Evolutionary conservation across 768 basidiomycete genomes (phyloP), one percentile per base, ranked within the genome.

Genomic region (Mycena belliarum): DNA sequence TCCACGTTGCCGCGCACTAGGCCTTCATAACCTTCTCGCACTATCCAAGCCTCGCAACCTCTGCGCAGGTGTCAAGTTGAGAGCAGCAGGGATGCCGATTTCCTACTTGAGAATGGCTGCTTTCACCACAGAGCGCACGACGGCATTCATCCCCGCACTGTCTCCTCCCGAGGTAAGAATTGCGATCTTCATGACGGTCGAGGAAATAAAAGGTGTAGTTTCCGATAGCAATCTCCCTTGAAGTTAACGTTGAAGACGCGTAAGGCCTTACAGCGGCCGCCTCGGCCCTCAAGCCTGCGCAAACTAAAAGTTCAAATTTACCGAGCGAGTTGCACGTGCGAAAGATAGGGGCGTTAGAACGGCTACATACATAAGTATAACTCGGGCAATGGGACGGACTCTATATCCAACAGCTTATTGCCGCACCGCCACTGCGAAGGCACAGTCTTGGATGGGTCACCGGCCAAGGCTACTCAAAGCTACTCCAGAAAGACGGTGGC

Each of bases 1-100:
- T 80, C 77, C 3, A 76, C 69, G 72, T 95, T 98, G n/a, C 97
- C 97, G 55, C 89, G 84, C 12, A 99, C 95, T 58, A 98, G 87
- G 23, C 97, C 97, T 70, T 98, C 95, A 77, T 98, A 99, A 37
- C 97, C 97, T 75, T 99, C 97, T 35, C 97, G 91, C 57, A 99
- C 92, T 61, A 98, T 87, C 81, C 87, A 99, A 15, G 91, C 88
- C 71, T 98, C 93, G 72, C 95, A 98, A 33, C 94, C 95, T 75
- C 97, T 96, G 67, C n/a, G 9, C 32, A 3, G n/a, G 35, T 29
- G 52, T 44, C 12, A 59, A 63, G n/a, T 28, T 10, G 29, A 55
- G 54, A 38, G 25, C 32, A 33, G 41, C 25, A 4, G 26, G 49
- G 33, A 46, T 16, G 20, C 25, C 29, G 42, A 54, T 38, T 35